Base-by-base conservation (phyloP, 768 basidiomycete species). In the Boletus bicolor region DNA sequence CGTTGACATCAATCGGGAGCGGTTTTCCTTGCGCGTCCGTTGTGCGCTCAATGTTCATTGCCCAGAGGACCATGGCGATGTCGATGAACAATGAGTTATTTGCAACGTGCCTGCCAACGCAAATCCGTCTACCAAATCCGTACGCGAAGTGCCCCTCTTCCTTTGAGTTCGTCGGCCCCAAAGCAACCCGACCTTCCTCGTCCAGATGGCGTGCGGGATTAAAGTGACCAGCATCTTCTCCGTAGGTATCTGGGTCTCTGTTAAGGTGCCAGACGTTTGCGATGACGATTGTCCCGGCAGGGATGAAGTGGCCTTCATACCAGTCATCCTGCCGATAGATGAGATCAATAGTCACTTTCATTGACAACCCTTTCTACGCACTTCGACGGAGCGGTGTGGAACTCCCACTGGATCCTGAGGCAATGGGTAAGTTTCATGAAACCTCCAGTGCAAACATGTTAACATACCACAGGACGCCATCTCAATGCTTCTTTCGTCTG, bases 191-290 rank as follows among this genome's bases (percentile, higher is more conserved):
- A n/a, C 51, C 55, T 5, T 47, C 9, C 7, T 41, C 46, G 46
- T 48, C 51, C 0, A 57, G 56, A 21, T 57, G 46, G 10, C 56
- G 72, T 42, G 73, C 71, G 1, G 79, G 80, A 6, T 68, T 67
- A 61, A 80, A 81, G 39, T 72, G 66, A 28, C 64, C 72, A n/a
- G 78, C 76, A 39, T 77, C 74, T 2, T 67, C 48, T 6, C 82
- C 82, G 76, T 79, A 82, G 24, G 78, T 56, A 3, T 56, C 64
- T 24, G 66, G 61, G 4, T 76, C 73, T 12, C 67, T 60, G 60
- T 82, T 81, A 32, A 82, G 51, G 41, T 59, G 53, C 57, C 57
- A 60, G 43, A 60, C 49, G 19, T 60, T 60, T n/a, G 57, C 24
- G 14, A 60, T 41, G 43, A 53, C 39, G 38, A 41, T 53, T 12